Evolutionary conservation across 495 filamentous ascomycete species (phyloP).

Genomic region (Tuber borchii): DNA sequence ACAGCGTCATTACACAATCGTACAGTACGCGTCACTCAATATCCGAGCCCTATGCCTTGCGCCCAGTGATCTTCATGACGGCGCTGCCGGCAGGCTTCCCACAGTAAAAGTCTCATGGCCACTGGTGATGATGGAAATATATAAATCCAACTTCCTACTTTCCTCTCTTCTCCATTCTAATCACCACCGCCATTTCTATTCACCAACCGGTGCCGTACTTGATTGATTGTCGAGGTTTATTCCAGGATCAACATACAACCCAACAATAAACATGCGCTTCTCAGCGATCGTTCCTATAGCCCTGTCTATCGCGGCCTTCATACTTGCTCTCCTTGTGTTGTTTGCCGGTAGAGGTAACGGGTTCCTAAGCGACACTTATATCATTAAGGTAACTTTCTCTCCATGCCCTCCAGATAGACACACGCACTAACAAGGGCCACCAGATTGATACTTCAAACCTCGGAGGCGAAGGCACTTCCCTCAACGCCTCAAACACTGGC

Average conservation of each 20-base stretch:
- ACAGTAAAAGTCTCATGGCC: background rate
- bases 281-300: constrained; percentile 34
- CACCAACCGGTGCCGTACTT: background rate
- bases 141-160: background rate
- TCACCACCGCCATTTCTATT: background rate
- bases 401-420: background rate
- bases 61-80: background rate
- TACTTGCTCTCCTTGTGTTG: constrained; percentile 29
- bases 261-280: constrained; percentile 23
- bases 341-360: constrained; percentile 25
- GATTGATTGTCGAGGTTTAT: background rate
- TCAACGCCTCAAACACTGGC: constrained; percentile 25
- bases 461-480: constrained; percentile 8
- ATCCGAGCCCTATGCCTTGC: background rate
- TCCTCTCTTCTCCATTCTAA: background rate
- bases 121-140: background rate
- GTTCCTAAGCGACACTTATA: constrained; percentile 33
- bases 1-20: background rate
- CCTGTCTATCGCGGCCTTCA: constrained; percentile 27
- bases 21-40: background rate
- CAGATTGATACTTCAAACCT: constrained; percentile 35
- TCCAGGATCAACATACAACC: background rate
- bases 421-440: background rate
- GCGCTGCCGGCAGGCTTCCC: background rate
- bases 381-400: constrained; percentile 26